Base-by-base conservation (phyloP, 441 rosid genomes). In the Corymbia calophylla region DNA sequence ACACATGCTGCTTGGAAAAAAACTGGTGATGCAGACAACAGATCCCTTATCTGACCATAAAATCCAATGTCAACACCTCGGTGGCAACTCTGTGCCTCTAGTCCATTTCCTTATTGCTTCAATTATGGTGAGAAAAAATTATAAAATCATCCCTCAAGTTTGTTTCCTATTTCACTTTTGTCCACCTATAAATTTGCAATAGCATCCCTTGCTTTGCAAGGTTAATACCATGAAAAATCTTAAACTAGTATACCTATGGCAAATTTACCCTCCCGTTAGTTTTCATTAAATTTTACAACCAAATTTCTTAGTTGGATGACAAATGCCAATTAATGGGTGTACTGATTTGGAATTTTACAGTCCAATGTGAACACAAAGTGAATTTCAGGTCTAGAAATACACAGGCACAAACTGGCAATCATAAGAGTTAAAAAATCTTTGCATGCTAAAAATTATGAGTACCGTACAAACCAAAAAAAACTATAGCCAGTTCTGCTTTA, bases 1-100 rank as follows among this genome's bases (percentile, higher is more conserved):
- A 6, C 84, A 29, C 1, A 21, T 1, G n/a, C 64, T 25, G n/a
- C 0, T 29, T 1, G 1, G 14, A 25, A 58, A 25, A 58, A 9
- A 58, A 58, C 64, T 58, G 14, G 64, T 23, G 51, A 39, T 77
- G 51, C 17, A 77, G 84, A 44, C 51, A 77, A 44, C 18, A 11
- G 13, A 77, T 44, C 51, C 18, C 84, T 23, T 39, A 23, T 44
- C 84, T 44, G 32, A 62, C 70, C 70, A 62, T 13, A 29, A 60
- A 27, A 60, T 13, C 31, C 66, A 60, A 13, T 12, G 31, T 27
- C 31, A 62, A 29, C 32, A 29, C 18, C 32, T 62, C 32, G 70
- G 70, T 15, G n/a, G 17, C n/a, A 14, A 29, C 18, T 62, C 32
- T 62, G 68, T 29, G 44, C 44, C 44, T 39, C 44, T 39, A 39